Conservation (phyloP, 2,329 filamentous ascomycete species). For the Xylaria sp. region DNA sequence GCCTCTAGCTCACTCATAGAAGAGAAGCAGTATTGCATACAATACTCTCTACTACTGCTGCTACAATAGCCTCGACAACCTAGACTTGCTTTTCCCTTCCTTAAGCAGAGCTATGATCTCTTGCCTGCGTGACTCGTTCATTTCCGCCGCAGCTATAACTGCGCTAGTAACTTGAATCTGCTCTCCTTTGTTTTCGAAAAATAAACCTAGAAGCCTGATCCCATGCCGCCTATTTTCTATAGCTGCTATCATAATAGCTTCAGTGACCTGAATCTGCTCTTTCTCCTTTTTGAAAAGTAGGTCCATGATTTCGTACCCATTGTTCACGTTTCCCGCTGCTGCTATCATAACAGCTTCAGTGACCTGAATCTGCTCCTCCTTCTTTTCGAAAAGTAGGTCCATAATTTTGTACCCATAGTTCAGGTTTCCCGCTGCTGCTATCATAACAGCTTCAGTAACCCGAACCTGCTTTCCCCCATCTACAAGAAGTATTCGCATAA, state of each 20-base stretch:
- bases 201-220: background rate
- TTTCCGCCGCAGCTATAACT: background rate
- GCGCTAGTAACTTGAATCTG: background rate
- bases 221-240: background rate
- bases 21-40: background rate
- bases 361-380: background rate
- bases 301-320: background rate
- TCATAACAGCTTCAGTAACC: background rate
- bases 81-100: background rate
- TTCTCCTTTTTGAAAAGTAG: background rate
- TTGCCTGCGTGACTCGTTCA: no score
- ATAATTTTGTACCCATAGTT: background rate
- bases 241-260: background rate
- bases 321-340: accelerated
- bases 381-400: background rate
- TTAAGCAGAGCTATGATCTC: background rate
- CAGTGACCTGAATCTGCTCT: background rate
- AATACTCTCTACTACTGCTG: background rate
- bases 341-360: background rate
- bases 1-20: no score
- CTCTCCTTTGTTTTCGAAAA: background rate
- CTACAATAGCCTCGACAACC: background rate
- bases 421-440: background rate
- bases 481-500: background rate
- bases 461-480: background rate